Evolutionary conservation across 345 rosid genomes (phyloP).

Genomic region (Cardamine chenopodiifolia): DNA sequence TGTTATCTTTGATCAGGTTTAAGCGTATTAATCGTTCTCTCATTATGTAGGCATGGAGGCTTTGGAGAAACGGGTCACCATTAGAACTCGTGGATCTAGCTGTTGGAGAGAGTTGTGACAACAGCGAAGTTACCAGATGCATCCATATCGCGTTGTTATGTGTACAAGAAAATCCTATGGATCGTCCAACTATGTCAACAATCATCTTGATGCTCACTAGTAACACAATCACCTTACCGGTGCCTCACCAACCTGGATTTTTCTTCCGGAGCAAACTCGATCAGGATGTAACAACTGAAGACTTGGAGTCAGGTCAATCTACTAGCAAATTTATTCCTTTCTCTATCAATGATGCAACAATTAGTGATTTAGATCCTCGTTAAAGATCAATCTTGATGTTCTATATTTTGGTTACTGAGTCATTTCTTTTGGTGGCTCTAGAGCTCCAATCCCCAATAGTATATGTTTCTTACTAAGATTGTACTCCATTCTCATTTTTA

Average conservation of each 20-base stretch:
- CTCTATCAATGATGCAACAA: slow-evolving; percentile 17
- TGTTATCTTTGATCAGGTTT: too few relatives aligned
- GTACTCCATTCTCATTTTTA: background rate
- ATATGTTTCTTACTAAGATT: background rate
- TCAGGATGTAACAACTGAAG: background rate
- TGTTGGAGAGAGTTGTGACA: background rate
- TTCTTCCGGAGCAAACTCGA: background rate
- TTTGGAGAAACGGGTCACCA: slow-evolving; percentile 17
- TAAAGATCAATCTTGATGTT: too few relatives aligned
- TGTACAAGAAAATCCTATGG: slow-evolving; percentile 5
- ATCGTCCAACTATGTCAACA: slow-evolving; percentile 15
- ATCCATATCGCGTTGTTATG: slow-evolving; percentile 15
- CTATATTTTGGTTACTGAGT: too few relatives aligned
- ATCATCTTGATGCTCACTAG: slow-evolving; percentile 24
- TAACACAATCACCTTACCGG: slow-evolving; percentile 21
- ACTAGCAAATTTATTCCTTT: background rate
- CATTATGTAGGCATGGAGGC: slow-evolving; percentile 21
- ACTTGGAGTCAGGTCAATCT: background rate
- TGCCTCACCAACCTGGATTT: slow-evolving; percentile 24
- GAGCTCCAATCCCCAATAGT: background rate
- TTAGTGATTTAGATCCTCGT: slow-evolving; percentile 24
- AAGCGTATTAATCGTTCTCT: too few relatives aligned
- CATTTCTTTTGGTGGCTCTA: too few relatives aligned
- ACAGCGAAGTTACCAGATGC: slow-evolving; percentile 7
- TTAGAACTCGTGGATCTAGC: background rate